Conservation (phyloP, 768 basidiomycete species). For the Tulasnella sp. region DNA sequence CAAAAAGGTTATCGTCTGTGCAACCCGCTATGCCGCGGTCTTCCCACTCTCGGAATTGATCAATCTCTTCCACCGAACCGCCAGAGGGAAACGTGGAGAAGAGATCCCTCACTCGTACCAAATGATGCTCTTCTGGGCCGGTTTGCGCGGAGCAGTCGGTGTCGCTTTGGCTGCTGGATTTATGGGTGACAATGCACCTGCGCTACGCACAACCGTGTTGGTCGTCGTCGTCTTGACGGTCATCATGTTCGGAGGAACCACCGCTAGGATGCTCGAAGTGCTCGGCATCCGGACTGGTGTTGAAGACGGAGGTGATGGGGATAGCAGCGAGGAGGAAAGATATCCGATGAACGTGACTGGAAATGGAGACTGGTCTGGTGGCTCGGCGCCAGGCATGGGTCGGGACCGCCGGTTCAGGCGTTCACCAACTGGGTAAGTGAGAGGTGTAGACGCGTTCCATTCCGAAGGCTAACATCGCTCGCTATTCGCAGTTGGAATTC, state of each 20-base stretch:
- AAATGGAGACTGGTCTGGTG: neutral
- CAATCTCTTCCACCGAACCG: constrained; percentile 85
- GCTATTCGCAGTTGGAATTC: neutral
- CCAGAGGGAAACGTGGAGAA: constrained; percentile 78
- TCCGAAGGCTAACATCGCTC: neutral
- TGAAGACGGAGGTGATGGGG: constrained; percentile 77
- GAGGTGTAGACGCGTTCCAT: neutral
- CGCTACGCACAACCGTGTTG: constrained; percentile 87
- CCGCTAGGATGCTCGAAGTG: constrained; percentile 91
- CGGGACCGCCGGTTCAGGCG: constrained; percentile 7
- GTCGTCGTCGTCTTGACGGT: constrained; percentile 95
- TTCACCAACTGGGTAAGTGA: neutral
- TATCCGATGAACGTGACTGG: neutral
- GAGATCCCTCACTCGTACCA: constrained; percentile 97
- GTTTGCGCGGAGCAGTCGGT: constrained; percentile 92
- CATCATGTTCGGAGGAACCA: constrained; percentile 94
- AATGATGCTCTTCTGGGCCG: constrained; percentile 99
- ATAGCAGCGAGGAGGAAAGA: constrained; percentile 42
- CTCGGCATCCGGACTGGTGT: constrained; percentile 94
- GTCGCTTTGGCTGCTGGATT: constrained; percentile 96
- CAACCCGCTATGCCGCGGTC: constrained; percentile 92
- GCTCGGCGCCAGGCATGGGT: neutral
- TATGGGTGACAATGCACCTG: constrained; percentile 87
- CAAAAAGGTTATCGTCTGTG: constrained; percentile 68
- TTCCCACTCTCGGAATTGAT: constrained; percentile 93